phyloP scores from a whole-genome alignment of 1,284 basidiomycete species.

The Sporisorium graminicola region DNA sequence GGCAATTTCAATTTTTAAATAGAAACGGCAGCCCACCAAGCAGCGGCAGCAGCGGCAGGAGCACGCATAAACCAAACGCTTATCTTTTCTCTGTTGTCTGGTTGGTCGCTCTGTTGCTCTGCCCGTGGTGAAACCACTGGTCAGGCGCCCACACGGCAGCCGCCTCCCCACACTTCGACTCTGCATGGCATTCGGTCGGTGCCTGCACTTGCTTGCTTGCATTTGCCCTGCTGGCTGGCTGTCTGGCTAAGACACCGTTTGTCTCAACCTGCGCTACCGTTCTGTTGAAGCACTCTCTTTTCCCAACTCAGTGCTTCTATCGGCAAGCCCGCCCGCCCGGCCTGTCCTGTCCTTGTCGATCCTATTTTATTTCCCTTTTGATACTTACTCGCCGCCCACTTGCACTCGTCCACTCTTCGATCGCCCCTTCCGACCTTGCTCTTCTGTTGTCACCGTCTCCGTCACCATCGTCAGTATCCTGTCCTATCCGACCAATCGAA shows the following conservation, averaged over 20 bases:
- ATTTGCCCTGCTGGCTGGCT: neutral
- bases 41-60: neutral
- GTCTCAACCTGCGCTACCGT: neutral
- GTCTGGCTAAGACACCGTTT: neutral
- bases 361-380: neutral
- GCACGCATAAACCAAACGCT: neutral
- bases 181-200: neutral
- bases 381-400: slow-evolving; percentile 1
- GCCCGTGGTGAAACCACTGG: neutral
- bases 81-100: neutral
- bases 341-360: neutral
- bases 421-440: neutral
- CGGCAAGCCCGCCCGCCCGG: slow-evolving; percentile 5
- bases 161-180: neutral
- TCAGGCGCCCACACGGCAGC: neutral
- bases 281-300: neutral
- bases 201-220: neutral
- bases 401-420: neutral
- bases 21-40: neutral
- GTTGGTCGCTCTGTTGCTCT: no score
- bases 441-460: neutral
- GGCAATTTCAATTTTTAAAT: neutral
- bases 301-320: neutral
- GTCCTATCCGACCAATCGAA: neutral
- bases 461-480: neutral